Evolutionary conservation across 768 basidiomycete genomes (phyloP).

Genomic region (Naematelia aurantialba): DNA sequence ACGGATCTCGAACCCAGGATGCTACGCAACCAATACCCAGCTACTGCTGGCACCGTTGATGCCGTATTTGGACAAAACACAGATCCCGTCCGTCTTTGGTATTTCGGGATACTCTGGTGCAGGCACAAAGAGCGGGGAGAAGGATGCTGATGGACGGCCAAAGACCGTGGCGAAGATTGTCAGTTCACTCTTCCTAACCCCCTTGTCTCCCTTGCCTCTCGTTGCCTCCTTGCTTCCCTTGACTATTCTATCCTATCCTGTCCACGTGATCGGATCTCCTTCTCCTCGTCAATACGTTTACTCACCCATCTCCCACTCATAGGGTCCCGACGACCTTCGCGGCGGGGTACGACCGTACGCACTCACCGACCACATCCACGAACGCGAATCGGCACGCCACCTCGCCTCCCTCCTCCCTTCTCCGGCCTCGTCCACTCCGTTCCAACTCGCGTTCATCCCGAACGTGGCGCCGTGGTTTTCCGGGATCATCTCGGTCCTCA

Average conservation of each 20-base stretch:
- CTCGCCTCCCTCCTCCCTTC: slow-evolving; percentile 58
- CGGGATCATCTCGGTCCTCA: slow-evolving; percentile 84
- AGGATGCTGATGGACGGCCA: slow-evolving; percentile 65
- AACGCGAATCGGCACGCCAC: slow-evolving; percentile 86
- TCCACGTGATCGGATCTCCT: background rate
- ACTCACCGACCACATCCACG: slow-evolving; percentile 96
- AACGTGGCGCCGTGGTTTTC: slow-evolving; percentile 91
- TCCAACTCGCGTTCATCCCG: slow-evolving; percentile 78
- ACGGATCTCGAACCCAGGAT: slow-evolving; percentile 94
- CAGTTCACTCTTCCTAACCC: slow-evolving; percentile 20
- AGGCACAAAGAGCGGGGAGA: slow-evolving; percentile 70
- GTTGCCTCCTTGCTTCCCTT: background rate
- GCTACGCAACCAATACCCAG: slow-evolving; percentile 91
- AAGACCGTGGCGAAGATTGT: slow-evolving; percentile 74
- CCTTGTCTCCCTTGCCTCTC: background rate
- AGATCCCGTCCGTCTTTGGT: slow-evolving; percentile 81
- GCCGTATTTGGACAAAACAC: slow-evolving; percentile 59
- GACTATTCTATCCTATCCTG: background rate
- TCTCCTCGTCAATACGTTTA: background rate
- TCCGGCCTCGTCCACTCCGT: slow-evolving; percentile 26
- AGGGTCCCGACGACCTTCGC: slow-evolving; percentile 64
- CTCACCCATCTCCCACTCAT: background rate
- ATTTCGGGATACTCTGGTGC: slow-evolving; percentile 93
- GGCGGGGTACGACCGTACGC: slow-evolving; percentile 80
- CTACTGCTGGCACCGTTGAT: slow-evolving; percentile 86